A percentile compares a stretch with the other conserved stretches of the same genome.
Evolutionary conservation across 1,139 yeast species (phyloP).

Genomic region (Hyphopichia khmerensis): DNA sequence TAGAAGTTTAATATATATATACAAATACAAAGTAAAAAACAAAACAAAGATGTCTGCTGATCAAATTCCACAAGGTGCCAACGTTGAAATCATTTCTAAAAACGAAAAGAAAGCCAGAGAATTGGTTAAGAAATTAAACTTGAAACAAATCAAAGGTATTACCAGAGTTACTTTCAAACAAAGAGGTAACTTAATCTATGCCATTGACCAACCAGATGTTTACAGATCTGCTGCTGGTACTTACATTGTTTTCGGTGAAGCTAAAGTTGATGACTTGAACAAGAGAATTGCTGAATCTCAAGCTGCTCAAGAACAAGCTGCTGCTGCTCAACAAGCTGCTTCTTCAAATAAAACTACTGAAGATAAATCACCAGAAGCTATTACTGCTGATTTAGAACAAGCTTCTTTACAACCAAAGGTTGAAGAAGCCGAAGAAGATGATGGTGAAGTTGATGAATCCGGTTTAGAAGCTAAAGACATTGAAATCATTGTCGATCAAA

Average conservation of each 20-base stretch:
- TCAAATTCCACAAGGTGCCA: slow-evolving; percentile 86
- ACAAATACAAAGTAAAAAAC: too few species aligned
- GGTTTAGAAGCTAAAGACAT: slow-evolving; percentile 81
- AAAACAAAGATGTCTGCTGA: slow-evolving; percentile 43
- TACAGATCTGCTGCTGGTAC: slow-evolving; percentile 93
- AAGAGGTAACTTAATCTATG: slow-evolving; percentile 89
- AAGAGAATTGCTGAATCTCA: slow-evolving; percentile 72
- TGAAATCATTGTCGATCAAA: slow-evolving; percentile 83
- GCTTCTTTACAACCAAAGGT: slow-evolving; percentile 56
- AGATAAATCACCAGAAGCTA: slow-evolving; percentile 68
- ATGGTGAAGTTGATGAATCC: slow-evolving; percentile 71
- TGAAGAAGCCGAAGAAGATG: slow-evolving; percentile 36
- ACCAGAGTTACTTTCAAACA: slow-evolving; percentile 95
- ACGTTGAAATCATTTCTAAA: slow-evolving; percentile 80
- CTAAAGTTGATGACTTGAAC: slow-evolving; percentile 89
- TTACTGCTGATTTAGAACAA: slow-evolving; percentile 88
- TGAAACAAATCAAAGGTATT: slow-evolving; percentile 90
- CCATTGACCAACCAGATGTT: slow-evolving; percentile 93
- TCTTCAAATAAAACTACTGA: slow-evolving; percentile 27
- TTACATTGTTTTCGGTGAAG: slow-evolving; percentile 96
- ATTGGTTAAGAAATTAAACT: slow-evolving; percentile 81
- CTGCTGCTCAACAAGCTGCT: slow-evolving; percentile 64
- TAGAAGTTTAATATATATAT: too few species aligned
- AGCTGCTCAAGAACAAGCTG: slow-evolving; percentile 48
- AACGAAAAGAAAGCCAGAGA: slow-evolving; percentile 97